A percentile compares a stretch with the other conserved stretches of the same genome.
phyloP scores from a whole-genome alignment of 192 early-diverging fungal genomes.

The Fimicolochytrium jonesii region DNA sequence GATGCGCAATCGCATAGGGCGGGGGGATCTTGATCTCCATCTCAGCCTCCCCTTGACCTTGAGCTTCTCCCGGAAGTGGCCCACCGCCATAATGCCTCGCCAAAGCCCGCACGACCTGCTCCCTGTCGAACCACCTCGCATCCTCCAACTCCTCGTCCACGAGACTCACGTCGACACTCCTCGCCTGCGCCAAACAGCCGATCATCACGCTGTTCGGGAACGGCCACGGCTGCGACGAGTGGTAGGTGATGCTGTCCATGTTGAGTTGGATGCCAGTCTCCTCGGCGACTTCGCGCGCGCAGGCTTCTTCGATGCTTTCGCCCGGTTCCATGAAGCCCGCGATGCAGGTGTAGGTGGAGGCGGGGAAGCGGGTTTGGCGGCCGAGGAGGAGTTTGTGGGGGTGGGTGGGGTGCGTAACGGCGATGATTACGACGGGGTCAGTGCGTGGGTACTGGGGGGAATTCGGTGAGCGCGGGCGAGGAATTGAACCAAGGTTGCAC shows the following conservation, averaged over 20 bases:
- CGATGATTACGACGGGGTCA: constrained; percentile 53
- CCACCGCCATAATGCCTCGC: neutral
- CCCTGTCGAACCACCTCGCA: constrained; percentile 43
- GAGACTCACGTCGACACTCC: constrained; percentile 30
- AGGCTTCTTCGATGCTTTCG: constrained; percentile 47
- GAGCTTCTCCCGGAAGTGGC: too few relatives aligned
- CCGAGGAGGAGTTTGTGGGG: constrained; percentile 43
- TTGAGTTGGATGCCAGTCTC: constrained; percentile 46
- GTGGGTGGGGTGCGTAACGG: constrained; percentile 28
- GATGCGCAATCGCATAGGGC: constrained; percentile 38
- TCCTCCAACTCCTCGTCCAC: constrained; percentile 38
- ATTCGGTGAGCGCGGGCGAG: too few relatives aligned
- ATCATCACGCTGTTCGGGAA: constrained; percentile 57
- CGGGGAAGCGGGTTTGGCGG: constrained; percentile 42
- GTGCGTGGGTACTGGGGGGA: constrained; percentile 47
- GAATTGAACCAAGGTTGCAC: too few relatives aligned
- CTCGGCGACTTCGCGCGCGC: constrained; percentile 45
- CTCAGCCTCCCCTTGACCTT: neutral
- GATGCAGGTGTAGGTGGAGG: constrained; percentile 40
- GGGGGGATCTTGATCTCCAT: constrained; percentile 21
- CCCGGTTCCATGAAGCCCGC: constrained; percentile 33
- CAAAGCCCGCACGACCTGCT: constrained; percentile 29
- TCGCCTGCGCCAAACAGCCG: constrained; percentile 38
- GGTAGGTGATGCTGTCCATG: constrained; percentile 34
- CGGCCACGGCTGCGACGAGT: constrained; percentile 59